Evolutionary conservation across 2,329 filamentous ascomycete species (phyloP).

Genomic region (Fusarium proliferatum): DNA sequence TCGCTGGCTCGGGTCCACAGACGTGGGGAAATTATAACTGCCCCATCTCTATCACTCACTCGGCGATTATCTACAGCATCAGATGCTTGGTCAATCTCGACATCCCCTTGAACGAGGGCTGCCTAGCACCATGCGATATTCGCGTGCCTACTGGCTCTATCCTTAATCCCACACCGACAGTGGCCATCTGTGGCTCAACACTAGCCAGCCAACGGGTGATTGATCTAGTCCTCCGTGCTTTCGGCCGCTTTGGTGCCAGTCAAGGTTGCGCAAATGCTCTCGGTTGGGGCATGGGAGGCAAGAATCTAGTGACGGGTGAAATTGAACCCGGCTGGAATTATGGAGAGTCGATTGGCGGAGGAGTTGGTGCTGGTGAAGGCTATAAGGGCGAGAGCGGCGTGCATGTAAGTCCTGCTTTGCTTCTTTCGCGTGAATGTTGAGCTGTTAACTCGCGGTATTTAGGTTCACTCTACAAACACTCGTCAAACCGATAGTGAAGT

Average conservation of each 20-base stretch:
- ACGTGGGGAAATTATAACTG: slow-evolving; percentile 51
- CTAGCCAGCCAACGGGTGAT: slow-evolving; percentile 50
- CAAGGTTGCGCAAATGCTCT: slow-evolving; percentile 50
- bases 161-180: slow-evolving; percentile 49
- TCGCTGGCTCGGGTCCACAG: slow-evolving; percentile 51
- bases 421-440: too few relatives aligned
- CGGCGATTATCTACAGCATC: slow-evolving; percentile 54
- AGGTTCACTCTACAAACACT: slow-evolving; percentile 83
- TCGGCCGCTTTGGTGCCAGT: slow-evolving; percentile 37
- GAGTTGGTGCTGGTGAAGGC: slow-evolving; percentile 75
- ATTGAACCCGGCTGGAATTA: slow-evolving; percentile 78
- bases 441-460: background rate
- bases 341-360: slow-evolving; percentile 87
- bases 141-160: slow-evolving; percentile 48
- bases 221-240: slow-evolving; percentile 49
- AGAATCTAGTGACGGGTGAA: slow-evolving; percentile 32
- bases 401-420: slow-evolving; percentile 62
- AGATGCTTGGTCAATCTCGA: slow-evolving; percentile 50
- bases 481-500: slow-evolving; percentile 84
- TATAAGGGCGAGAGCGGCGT: slow-evolving; percentile 82
- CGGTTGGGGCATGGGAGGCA: slow-evolving; percentile 50
- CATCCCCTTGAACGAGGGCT: slow-evolving; percentile 55
- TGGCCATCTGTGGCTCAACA: slow-evolving; percentile 70
- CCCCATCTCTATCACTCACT: slow-evolving; percentile 52
- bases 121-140: slow-evolving; percentile 50